Evolutionary conservation across 176 grass and related monocot genomes (phyloP).

Genomic region (Oryza meyeriana): DNA sequence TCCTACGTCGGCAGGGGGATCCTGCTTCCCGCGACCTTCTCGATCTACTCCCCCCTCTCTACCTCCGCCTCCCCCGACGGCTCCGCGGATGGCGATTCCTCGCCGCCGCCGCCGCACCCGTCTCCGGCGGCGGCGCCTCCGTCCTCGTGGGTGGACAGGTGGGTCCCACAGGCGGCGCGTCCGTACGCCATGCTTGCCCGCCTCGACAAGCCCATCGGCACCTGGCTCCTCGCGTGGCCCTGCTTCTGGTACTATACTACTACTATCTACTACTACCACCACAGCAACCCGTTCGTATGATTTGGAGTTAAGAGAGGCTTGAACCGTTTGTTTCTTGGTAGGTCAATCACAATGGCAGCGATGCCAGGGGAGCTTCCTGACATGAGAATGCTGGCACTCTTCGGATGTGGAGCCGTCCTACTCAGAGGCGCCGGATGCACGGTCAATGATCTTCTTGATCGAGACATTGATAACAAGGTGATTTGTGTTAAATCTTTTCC

Average conservation of each 20-base stretch:
- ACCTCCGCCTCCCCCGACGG: constrained; percentile 14
- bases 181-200: constrained; percentile 80
- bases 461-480: constrained; percentile 82
- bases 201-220: constrained; percentile 85
- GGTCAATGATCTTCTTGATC: constrained; percentile 84
- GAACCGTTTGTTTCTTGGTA: constrained; percentile 3
- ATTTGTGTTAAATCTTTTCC: background rate
- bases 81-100: background rate
- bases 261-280: too few species aligned
- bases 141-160: constrained; percentile 62
- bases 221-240: constrained; percentile 83
- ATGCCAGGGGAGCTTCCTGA: constrained; percentile 59
- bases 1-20: background rate
- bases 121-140: background rate
- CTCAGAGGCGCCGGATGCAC: constrained; percentile 89
- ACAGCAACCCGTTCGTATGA: too few species aligned
- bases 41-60: background rate
- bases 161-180: constrained; percentile 51
- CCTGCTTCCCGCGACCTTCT: background rate
- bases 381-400: constrained; percentile 71
- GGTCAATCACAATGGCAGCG: constrained; percentile 78
- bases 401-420: constrained; percentile 79
- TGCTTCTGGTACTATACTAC: constrained; percentile 64
- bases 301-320: background rate
- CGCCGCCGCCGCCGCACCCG: background rate